Percentiles rank a stretch among this genome's conserved stretches.
Evolutionary conservation across 768 basidiomycete genomes (phyloP).

Genomic region (Boletus rufocinnamomeus): DNA sequence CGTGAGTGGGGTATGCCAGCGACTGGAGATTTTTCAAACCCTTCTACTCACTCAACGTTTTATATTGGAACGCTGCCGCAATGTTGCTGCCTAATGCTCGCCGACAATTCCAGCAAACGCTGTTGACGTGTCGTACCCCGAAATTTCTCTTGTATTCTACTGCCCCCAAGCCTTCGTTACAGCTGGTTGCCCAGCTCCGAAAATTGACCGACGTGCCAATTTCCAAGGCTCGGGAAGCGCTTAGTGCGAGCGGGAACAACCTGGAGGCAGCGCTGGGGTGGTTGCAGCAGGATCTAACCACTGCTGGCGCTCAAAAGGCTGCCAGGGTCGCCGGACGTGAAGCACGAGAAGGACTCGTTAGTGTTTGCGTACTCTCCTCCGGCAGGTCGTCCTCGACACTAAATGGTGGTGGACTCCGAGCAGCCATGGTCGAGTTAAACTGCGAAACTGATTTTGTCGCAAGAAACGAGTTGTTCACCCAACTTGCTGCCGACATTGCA

Average conservation of each 20-base stretch:
- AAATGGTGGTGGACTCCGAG: conserved; percentile 56
- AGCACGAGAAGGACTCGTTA: conserved; percentile 79
- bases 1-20: conserved; percentile 14
- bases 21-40: background rate
- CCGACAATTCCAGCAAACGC: conserved; percentile 4
- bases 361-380: conserved; percentile 69
- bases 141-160: conserved; percentile 51
- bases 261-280: conserved; percentile 73
- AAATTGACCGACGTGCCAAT: conserved; percentile 82
- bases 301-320: conserved; percentile 75
- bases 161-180: conserved; percentile 59
- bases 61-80: background rate
- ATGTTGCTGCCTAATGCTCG: conserved; percentile 22
- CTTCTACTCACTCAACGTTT: background rate
- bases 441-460: conserved; percentile 99
- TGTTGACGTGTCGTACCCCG: background rate
- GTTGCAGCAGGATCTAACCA: conserved; percentile 73
- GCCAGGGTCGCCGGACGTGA: conserved; percentile 79
- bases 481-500: conserved; percentile 76
- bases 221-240: conserved; percentile 86
- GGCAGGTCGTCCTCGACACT: conserved; percentile 46
- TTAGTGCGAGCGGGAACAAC: conserved; percentile 71
- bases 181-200: conserved; percentile 84
- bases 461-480: conserved; percentile 77
- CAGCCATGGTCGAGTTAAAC: conserved; percentile 88